Evolutionary conservation across 2,329 filamentous ascomycete genomes (phyloP).

Genomic region (Orbilia javanica): DNA sequence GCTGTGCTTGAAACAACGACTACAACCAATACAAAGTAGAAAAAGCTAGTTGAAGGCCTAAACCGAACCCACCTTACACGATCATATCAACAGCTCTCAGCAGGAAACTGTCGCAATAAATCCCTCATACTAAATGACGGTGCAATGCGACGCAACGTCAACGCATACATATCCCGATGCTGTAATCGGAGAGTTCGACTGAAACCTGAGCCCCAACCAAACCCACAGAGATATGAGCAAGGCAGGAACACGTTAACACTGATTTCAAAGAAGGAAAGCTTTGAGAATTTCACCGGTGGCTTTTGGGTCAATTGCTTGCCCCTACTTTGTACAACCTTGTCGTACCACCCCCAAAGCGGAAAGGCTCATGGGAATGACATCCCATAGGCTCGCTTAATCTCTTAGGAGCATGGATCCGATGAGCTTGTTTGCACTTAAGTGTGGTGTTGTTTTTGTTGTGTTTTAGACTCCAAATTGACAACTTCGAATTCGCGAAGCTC

Average conservation of each 20-base stretch:
- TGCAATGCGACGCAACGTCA: neutral
- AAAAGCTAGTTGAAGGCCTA: no score
- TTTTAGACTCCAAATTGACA: neutral
- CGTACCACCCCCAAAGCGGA: neutral
- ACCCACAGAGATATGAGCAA: no score
- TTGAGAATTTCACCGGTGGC: no score
- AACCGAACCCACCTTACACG: constrained; percentile 3
- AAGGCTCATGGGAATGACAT: neutral
- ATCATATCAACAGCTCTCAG: neutral
- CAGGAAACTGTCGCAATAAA: neutral
- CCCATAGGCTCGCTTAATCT: constrained; percentile 42
- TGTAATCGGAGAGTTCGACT: no score
- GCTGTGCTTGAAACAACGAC: constrained; percentile 33
- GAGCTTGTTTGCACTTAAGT: constrained; percentile 10
- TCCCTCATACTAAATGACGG: neutral
- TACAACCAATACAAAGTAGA: constrained; percentile 6
- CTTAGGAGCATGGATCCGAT: constrained; percentile 7
- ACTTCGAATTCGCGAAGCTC: no score
- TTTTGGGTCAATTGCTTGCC: no score
- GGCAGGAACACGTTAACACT: no score
- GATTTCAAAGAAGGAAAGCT: no score
- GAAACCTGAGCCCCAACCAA: no score
- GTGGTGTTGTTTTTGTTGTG: constrained; percentile 36
- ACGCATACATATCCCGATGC: no score
- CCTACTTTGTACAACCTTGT: no score